Evolutionary conservation across 495 filamentous ascomycete genomes (phyloP).

Genomic region (Penicillium herquei): DNA sequence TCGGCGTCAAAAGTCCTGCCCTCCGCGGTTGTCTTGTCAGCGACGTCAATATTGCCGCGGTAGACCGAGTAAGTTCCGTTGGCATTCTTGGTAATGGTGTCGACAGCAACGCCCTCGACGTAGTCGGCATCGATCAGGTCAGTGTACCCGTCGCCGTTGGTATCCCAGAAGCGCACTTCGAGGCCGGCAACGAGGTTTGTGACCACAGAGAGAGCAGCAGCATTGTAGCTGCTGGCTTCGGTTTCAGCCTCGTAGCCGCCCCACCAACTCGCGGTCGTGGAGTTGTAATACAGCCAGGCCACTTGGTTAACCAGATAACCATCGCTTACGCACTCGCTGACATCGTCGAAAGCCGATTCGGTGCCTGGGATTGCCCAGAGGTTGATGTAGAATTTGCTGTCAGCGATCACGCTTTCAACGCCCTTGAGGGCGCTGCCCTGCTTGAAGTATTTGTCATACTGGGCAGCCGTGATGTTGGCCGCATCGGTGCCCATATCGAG

Average conservation of each 20-base stretch:
- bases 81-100: background rate
- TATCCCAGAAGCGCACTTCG: slow-evolving; percentile 1
- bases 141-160: background rate
- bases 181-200: background rate
- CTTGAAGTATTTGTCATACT: slow-evolving; percentile 1
- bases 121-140: background rate
- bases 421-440: background rate
- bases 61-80: slow-evolving; percentile 1
- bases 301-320: slow-evolving; percentile 1
- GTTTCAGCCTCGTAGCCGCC: background rate
- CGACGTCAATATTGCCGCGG: background rate
- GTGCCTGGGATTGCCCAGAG: background rate
- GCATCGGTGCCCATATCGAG: background rate
- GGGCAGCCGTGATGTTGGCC: background rate
- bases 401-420: background rate
- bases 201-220: background rate
- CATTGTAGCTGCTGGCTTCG: background rate
- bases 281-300: background rate
- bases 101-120: background rate
- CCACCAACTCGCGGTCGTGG: background rate
- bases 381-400: slow-evolving; percentile 1
- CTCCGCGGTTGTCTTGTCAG: background rate
- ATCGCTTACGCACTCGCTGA: background rate
- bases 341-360: background rate
- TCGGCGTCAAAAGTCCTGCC: background rate